Conservation (phyloP, 2,329 filamentous ascomycete species). For the Ophiostoma himal-ulmi region DNA sequence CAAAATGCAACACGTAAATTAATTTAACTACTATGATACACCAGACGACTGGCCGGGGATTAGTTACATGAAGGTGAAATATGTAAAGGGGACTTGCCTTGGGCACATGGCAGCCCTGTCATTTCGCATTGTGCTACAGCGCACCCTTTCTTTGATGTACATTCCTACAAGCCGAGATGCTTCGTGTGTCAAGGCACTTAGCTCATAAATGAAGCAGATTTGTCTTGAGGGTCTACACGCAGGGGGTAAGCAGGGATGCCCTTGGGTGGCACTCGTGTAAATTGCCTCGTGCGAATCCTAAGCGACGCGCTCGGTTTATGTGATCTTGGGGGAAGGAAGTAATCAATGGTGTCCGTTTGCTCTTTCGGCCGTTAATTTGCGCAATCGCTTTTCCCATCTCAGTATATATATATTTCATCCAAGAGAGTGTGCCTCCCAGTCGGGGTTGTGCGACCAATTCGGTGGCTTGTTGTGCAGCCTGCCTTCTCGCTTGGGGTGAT, state of each 20-base stretch:
- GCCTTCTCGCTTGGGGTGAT: constrained; percentile 17
- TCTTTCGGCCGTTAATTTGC: constrained; percentile 21
- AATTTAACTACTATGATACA: background rate
- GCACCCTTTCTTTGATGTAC: constrained; percentile 8
- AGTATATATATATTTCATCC: background rate
- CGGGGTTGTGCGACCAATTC: background rate
- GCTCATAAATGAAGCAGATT: background rate
- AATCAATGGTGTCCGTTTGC: background rate
- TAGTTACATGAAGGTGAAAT: constrained; percentile 3
- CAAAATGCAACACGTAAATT: background rate
- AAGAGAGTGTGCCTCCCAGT: background rate
- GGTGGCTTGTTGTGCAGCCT: constrained; percentile 15
- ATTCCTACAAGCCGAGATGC: background rate
- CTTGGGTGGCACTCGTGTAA: constrained; percentile 10
- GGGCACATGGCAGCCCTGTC: constrained; percentile 13
- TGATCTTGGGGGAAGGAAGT: background rate
- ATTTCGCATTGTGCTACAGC: background rate
- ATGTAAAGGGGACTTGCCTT: background rate
- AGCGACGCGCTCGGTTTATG: constrained; percentile 8
- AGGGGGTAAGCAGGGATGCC: constrained; percentile 11
- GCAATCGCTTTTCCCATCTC: background rate
- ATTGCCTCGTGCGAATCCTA: background rate
- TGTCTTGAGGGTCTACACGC: background rate
- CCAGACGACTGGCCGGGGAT: background rate
- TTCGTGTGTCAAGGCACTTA: no score